Conservation (phyloP, 345 rosid species). For the Triadica sebifera region DNA sequence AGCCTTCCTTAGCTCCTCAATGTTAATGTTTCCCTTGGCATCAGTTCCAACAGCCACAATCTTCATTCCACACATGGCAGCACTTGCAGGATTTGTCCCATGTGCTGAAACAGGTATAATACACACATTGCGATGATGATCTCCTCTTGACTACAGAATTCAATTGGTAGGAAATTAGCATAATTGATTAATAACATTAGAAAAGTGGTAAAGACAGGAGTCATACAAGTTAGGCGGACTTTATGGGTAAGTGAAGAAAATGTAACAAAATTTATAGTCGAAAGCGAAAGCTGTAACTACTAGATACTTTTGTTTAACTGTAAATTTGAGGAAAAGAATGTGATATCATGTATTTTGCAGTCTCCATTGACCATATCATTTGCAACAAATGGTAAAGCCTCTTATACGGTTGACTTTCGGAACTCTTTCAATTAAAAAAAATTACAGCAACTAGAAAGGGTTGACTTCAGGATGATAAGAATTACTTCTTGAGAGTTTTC, state of each 20-base stretch:
- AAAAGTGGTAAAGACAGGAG: not conserved
- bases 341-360: not conserved
- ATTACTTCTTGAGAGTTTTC: too few relatives aligned
- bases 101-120: conserved; percentile 99
- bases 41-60: conserved; percentile 93
- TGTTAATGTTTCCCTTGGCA: conserved; percentile 95
- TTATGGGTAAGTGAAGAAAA: not conserved
- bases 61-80: conserved; percentile 99
- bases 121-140: conserved; percentile 93
- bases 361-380: not conserved
- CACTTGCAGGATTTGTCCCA: conserved; percentile 99
- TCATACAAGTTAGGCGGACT: not conserved
- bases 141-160: conserved; percentile 80
- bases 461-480: too few relatives aligned
- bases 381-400: not conserved
- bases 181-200: not conserved
- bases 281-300: not conserved
- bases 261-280: not conserved
- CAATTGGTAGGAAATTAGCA: conserved; percentile 2
- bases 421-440: too few relatives aligned
- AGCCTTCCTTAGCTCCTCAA: conserved; percentile 83
- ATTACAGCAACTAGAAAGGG: too few relatives aligned
- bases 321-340: not conserved
- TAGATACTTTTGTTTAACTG: not conserved
- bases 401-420: too few relatives aligned